phyloP scores from a whole-genome alignment of 2,329 filamentous ascomycete species.

The Hymenoscyphus linearis region DNA sequence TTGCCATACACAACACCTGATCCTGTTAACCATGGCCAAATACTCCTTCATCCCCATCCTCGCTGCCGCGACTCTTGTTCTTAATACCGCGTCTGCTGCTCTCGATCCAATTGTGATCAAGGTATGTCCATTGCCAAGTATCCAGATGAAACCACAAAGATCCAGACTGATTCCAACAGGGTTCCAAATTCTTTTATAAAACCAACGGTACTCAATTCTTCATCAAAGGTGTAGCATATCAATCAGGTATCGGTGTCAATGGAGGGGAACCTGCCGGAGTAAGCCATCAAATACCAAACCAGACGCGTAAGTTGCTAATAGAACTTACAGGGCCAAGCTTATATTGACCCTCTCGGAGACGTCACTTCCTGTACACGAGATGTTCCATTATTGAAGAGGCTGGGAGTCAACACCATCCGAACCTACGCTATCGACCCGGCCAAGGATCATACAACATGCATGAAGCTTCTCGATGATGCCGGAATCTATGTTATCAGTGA shows the following conservation, averaged over 20 bases:
- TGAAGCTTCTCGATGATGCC: constrained; percentile 71
- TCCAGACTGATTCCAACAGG: constrained; percentile 13
- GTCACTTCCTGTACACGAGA: constrained; percentile 70
- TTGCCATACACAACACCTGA: background rate
- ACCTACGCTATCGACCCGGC: constrained; percentile 87
- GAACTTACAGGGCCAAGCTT: constrained; percentile 40
- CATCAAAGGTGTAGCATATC: constrained; percentile 93
- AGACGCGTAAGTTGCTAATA: background rate
- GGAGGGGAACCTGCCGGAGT: constrained; percentile 2
- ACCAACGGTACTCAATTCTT: constrained; percentile 68
- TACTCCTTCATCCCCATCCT: constrained; percentile 29
- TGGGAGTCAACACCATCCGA: constrained; percentile 87
- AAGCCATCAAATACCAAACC: background rate
- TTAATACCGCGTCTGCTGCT: constrained; percentile 43
- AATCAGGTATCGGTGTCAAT: constrained; percentile 55
- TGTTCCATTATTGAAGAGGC: constrained; percentile 69
- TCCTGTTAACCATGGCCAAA: constrained; percentile 6
- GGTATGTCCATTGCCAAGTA: constrained; percentile 17
- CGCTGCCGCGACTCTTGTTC: constrained; percentile 44
- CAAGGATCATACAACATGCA: constrained; percentile 73
- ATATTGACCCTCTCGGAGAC: constrained; percentile 78
- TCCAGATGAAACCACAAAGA: background rate
- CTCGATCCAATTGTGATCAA: constrained; percentile 48
- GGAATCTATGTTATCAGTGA: constrained; percentile 96
- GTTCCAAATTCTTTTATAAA: constrained; percentile 40